Percentiles rank a stretch among this genome's conserved stretches.
phyloP scores from a whole-genome alignment of 192 early-diverging fungal genomes.

The Phycomyces nitens region DNA sequence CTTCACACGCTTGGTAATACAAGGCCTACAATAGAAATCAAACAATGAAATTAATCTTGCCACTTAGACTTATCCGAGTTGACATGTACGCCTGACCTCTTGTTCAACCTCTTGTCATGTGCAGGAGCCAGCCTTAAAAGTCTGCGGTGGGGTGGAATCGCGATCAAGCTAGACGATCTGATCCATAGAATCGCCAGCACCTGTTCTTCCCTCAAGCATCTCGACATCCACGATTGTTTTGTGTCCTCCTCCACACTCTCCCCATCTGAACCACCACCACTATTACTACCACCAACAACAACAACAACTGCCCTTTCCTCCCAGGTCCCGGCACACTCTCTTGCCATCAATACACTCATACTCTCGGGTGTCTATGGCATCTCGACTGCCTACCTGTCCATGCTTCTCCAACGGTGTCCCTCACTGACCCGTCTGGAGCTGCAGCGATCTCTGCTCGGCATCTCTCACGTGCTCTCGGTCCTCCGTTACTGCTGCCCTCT shows the following conservation, averaged over 20 bases:
- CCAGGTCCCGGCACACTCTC: neutral
- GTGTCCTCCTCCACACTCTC: neutral
- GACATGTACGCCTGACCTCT: slow-evolving; percentile 1
- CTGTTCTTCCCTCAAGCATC: slow-evolving; percentile 1
- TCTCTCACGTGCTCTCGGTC: slow-evolving; percentile 15
- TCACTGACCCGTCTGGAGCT: neutral
- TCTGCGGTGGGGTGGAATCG: slow-evolving; percentile 4
- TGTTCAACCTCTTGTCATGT: neutral
- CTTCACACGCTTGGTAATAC: slow-evolving; percentile 7
- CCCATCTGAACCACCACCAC: neutral
- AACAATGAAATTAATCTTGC: slow-evolving; percentile 1
- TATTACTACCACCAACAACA: neutral
- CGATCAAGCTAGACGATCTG: slow-evolving; percentile 15
- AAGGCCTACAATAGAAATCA: neutral
- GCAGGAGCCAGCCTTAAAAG: neutral
- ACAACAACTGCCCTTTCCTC: neutral
- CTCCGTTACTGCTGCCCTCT: slow-evolving; percentile 2
- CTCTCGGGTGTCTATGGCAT: slow-evolving; percentile 18
- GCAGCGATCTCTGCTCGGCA: slow-evolving; percentile 11
- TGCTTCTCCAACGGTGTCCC: slow-evolving; percentile 7
- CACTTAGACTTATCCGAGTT: slow-evolving; percentile 10
- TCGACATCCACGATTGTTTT: slow-evolving; percentile 21
- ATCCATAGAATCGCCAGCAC: neutral
- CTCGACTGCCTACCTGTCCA: slow-evolving; percentile 1
- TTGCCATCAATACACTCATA: neutral